Base-by-base conservation (phyloP, 108 stramenopile genomes). In the Mayamaea pseudoterrestris region DNA sequence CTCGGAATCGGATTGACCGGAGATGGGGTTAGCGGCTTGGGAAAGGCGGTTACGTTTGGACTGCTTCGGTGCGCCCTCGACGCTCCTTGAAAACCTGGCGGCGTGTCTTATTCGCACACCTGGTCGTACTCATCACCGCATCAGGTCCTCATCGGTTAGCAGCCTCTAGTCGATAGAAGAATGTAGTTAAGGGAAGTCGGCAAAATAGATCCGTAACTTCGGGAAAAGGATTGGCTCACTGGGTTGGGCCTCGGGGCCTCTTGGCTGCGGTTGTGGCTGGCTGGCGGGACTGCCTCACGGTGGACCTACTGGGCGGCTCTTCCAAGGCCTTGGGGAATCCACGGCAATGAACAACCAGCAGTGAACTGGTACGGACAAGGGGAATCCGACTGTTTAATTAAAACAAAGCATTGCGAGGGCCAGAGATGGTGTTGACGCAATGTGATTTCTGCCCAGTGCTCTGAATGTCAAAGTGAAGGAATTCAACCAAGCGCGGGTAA, bases 151-250 rank as follows among this genome's bases (percentile, higher is more conserved):
- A 84, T 84, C n/a, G 88, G 80, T 83, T 75, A 71, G 79, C 74
- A 89, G 81, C 79, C 81, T 89, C 81, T 81, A 77, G 92, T 89
- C 80, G 80, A 93, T 93, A 93, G 92, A 87, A 80, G 73, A 93
- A 93, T 83, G 84, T 93, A 93, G 86, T 80, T 89, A 86, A 83
- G 71, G 67, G 70, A 69, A 77, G 70, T 77, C 70, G 71, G 76
- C 71, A 83, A 76, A 83, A 68, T 82, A 76, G 78, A 80, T 80
- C 78, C 73, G 78, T 80, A 80, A 80, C 79, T 73, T 80, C 72
- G 79, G 74, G 79, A 76, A 80, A 80, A 76, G 79, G 79, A 80
- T 80, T 80, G 74, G 79, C 79, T 80, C 79, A 72, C 68, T 74
- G 79, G 75, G 63, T 76, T 74, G 70, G 80, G 80, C 75, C 73